These are phyloP conservation scores for Pisolithus sp. DNA, from an alignment of 768 basidiomycete genomes.

Conservation along the genomic window DNA sequence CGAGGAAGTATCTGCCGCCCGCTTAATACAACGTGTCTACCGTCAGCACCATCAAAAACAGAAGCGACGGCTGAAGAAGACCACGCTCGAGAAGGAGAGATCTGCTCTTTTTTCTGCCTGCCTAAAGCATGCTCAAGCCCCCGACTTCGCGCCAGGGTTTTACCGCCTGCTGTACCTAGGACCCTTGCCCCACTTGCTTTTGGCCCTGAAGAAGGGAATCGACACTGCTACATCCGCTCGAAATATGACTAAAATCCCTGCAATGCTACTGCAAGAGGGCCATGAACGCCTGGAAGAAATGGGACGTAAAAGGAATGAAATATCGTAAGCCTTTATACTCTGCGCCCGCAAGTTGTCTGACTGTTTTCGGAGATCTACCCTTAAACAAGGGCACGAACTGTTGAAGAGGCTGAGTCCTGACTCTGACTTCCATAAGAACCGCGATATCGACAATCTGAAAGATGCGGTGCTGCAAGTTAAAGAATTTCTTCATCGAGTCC, in stretches of 20 bases:
- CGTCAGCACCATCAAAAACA: constrained; percentile 4
- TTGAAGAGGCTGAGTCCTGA: no score
- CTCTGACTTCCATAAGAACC: no score
- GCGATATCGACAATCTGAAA: no score
- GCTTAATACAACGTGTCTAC: constrained; percentile 16
- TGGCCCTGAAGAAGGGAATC: constrained; percentile 34
- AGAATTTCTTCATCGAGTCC: no score
- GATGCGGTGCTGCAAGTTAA: no score
- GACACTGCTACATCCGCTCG: constrained; percentile 23
- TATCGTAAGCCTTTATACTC: constrained; percentile 4
- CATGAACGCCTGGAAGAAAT: constrained; percentile 33
- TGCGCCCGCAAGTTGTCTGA: not conserved
- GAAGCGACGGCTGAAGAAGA: constrained; percentile 7
- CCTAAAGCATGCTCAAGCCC: constrained; percentile 18
- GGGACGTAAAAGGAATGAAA: constrained; percentile 9
- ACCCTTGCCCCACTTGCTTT: constrained; percentile 34
- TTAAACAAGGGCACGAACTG: no score
- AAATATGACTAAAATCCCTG: constrained; percentile 19
- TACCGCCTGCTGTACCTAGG: constrained; percentile 34
- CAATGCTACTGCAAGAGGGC: constrained; percentile 18
- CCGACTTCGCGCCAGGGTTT: constrained; percentile 21
- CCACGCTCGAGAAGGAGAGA: constrained; percentile 15
- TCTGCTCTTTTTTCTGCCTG: constrained; percentile 24
- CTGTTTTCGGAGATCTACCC: constrained; percentile 10
- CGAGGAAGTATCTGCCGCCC: constrained; percentile 21